phyloP scores from a whole-genome alignment of 2,329 filamentous ascomycete species.

The Colletotrichum navitas region DNA sequence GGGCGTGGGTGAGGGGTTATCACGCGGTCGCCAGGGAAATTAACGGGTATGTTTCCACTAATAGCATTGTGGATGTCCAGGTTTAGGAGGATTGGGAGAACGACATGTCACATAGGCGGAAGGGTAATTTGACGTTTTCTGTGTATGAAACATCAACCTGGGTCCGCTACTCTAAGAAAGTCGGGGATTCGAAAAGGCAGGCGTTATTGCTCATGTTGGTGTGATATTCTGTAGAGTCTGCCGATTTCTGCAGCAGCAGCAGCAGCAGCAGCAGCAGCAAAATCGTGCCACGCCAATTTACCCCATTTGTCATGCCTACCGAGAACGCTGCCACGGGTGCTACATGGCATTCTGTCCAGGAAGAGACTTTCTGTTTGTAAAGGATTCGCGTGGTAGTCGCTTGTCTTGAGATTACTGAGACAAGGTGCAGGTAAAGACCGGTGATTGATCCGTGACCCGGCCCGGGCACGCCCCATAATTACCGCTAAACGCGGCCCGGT shows the following conservation, averaged over 20 bases:
- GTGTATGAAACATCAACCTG: background rate
- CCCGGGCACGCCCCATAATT: slow-evolving; percentile 20
- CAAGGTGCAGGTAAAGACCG: background rate
- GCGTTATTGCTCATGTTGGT: background rate
- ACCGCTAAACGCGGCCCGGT: slow-evolving; percentile 22
- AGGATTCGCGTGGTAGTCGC: background rate
- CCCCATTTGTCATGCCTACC: background rate
- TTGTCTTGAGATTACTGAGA: background rate
- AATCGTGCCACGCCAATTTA: slow-evolving; percentile 27
- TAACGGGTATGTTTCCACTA: slow-evolving; percentile 21
- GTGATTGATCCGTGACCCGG: slow-evolving; percentile 2
- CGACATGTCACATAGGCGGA: slow-evolving; percentile 15
- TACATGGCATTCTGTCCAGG: background rate
- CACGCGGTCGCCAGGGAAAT: slow-evolving; percentile 17
- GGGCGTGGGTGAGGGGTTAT: background rate
- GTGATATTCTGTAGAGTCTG: background rate
- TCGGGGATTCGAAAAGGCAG: background rate
- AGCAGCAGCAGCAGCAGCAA: background rate
- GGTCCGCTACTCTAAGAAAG: too few species aligned
- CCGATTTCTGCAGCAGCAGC: slow-evolving; percentile 14
- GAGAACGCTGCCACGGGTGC: background rate
- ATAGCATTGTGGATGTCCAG: background rate
- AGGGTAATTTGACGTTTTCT: too few species aligned
- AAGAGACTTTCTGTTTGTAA: background rate
- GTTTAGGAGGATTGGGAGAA: background rate